A percentile compares a stretch with the other conserved stretches of the same genome.
phyloP scores from a whole-genome alignment of 2,329 filamentous ascomycete species.

The Diplodia corticola region DNA sequence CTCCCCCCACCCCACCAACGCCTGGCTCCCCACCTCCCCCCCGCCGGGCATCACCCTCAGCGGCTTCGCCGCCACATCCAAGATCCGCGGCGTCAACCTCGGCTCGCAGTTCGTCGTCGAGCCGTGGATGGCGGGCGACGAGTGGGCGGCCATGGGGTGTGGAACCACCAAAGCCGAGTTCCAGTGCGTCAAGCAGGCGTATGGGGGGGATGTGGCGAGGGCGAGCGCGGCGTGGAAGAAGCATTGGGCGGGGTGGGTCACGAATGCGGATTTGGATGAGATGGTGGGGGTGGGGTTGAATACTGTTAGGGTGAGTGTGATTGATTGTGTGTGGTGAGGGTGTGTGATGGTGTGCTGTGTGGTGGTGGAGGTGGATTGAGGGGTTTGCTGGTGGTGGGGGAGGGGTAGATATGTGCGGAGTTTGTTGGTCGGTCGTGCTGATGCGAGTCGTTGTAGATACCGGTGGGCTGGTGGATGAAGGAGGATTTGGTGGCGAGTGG shows the following conservation, averaged over 20 bases:
- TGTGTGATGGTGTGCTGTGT: not conserved
- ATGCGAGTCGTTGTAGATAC: constrained; percentile 36
- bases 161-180: constrained; percentile 51
- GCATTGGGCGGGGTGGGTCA: constrained; percentile 56
- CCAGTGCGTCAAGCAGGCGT: constrained; percentile 48
- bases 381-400: not conserved
- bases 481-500: constrained; percentile 50
- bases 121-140: constrained; percentile 53
- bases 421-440: not conserved
- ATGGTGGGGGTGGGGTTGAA: constrained; percentile 56
- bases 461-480: constrained; percentile 58
- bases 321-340: not conserved
- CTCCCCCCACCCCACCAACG: not conserved
- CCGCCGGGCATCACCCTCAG: not conserved
- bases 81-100: constrained; percentile 58
- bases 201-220: constrained; percentile 29
- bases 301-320: constrained; percentile 44
- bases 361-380: not conserved
- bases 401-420: no score
- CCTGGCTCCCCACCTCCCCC: constrained; percentile 15
- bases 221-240: constrained; percentile 51
- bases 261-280: constrained; percentile 49
- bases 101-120: constrained; percentile 56
- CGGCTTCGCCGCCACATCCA: constrained; percentile 28
- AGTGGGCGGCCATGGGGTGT: constrained; percentile 54